Evolutionary conservation across 176 grass and related monocot genomes (phyloP).

Genomic region (Tillandsia fasciculata): DNA sequence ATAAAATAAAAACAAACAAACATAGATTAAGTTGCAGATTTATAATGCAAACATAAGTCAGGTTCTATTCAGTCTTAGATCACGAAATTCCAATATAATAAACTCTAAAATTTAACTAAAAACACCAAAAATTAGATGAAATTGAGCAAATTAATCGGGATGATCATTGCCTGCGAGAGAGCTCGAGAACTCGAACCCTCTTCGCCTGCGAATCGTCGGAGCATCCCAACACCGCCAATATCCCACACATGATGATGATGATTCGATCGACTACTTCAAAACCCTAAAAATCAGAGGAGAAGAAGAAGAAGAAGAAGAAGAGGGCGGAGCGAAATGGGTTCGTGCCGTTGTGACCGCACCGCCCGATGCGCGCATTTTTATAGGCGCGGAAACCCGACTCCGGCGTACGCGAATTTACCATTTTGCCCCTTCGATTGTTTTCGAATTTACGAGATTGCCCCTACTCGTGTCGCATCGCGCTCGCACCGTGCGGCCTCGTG

Average conservation of each 20-base stretch:
- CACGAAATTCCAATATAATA: too few species aligned
- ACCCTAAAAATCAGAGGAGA: neutral
- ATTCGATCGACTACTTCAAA: too few species aligned
- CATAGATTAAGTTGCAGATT: too few species aligned
- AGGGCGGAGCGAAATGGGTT: too few species aligned
- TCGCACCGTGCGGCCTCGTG: slow-evolving; percentile 1
- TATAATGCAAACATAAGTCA: too few species aligned
- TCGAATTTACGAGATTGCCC: neutral
- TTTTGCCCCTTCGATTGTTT: neutral
- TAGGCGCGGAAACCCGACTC: slow-evolving; percentile 6
- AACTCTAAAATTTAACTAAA: too few species aligned
- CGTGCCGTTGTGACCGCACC: neutral
- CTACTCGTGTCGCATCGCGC: too few species aligned
- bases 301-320: neutral
- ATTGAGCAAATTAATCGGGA: neutral
- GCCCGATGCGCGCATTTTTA: slow-evolving; percentile 16
- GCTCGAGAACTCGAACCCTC: slow-evolving; percentile 75
- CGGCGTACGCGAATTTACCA: too few species aligned
- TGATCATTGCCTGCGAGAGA: slow-evolving; percentile 59
- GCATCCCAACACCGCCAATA: slow-evolving; percentile 66
- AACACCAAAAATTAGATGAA: neutral
- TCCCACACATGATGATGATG: slow-evolving; percentile 52
- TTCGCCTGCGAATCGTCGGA: slow-evolving; percentile 60
- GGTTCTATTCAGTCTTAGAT: too few species aligned
- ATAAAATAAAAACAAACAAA: too few species aligned